Conservation (phyloP, 108 stramenopile genomes). For the Parietichytrium sp. region DNA sequence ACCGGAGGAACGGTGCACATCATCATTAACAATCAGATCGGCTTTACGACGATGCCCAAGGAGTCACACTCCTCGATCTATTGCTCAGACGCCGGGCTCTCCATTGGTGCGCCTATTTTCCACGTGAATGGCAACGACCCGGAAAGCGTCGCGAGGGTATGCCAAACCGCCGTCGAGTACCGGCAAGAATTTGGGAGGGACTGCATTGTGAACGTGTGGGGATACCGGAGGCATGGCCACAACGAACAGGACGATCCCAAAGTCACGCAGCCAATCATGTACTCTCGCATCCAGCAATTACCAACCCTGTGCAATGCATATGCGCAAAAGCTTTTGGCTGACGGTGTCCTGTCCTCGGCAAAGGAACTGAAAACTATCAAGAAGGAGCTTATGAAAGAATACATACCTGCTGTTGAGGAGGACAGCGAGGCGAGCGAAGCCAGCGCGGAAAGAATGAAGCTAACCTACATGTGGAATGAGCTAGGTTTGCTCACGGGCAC, state of each 20-base stretch:
- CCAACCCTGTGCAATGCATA: slow-evolving; percentile 82
- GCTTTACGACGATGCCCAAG: slow-evolving; percentile 95
- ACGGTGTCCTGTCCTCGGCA: slow-evolving; percentile 75
- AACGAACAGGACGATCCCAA: slow-evolving; percentile 99
- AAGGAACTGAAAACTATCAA: slow-evolving; percentile 82
- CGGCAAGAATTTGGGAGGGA: slow-evolving; percentile 91
- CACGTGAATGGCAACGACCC: slow-evolving; percentile 99
- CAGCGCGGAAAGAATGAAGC: slow-evolving; percentile 70
- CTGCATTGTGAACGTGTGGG: slow-evolving; percentile 96
- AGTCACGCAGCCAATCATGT: slow-evolving; percentile 95
- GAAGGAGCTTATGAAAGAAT: slow-evolving; percentile 70
- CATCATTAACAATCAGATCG: slow-evolving; percentile 98
- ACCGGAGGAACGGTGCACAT: slow-evolving; percentile 99
- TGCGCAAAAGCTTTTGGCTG: slow-evolving; percentile 68
- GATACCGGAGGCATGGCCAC: slow-evolving; percentile 98
- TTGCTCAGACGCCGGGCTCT: slow-evolving; percentile 95
- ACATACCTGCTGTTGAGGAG: too few relatives aligned
- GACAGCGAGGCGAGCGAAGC: slow-evolving; percentile 57
- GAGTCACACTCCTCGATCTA: slow-evolving; percentile 91
- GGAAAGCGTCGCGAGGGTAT: slow-evolving; percentile 84
- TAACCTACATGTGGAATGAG: not conserved
- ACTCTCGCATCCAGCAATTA: slow-evolving; percentile 81
- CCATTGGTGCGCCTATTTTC: slow-evolving; percentile 96
- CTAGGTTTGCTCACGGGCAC: not conserved
- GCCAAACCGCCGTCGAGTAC: slow-evolving; percentile 95